phyloP scores from a whole-genome alignment of 2,329 filamentous ascomycete genomes.

The Fusarium sp. region DNA sequence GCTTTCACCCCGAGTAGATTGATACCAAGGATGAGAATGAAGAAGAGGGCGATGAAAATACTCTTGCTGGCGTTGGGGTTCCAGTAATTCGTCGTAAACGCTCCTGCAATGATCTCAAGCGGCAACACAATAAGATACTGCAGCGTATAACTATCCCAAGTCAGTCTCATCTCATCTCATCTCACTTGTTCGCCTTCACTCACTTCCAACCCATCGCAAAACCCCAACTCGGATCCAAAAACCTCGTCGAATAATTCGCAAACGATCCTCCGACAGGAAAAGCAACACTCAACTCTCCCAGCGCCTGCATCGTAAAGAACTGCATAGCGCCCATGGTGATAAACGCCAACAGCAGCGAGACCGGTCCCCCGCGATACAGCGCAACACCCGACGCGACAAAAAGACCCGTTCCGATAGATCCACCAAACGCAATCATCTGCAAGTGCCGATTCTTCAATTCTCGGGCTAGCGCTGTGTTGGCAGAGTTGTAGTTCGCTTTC shows the following conservation, averaged over 20 bases:
- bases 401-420: slow-evolving; percentile 85
- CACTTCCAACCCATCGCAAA: slow-evolving; percentile 96
- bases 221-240: slow-evolving; percentile 94
- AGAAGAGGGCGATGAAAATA: slow-evolving; percentile 85
- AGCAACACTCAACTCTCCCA: slow-evolving; percentile 89
- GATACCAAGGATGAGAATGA: slow-evolving; percentile 77
- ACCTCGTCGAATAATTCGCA: slow-evolving; percentile 88
- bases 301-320: slow-evolving; percentile 88
- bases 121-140: slow-evolving; percentile 88
- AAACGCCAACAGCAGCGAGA: slow-evolving; percentile 79
- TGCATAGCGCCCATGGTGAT: slow-evolving; percentile 83
- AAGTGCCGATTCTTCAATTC: slow-evolving; percentile 79
- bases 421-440: slow-evolving; percentile 65
- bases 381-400: slow-evolving; percentile 86
- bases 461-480: slow-evolving; percentile 76
- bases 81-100: slow-evolving; percentile 87
- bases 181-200: background rate
- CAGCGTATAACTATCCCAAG: slow-evolving; percentile 71
- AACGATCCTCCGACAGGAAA: slow-evolving; percentile 94
- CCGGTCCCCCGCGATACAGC: slow-evolving; percentile 76
- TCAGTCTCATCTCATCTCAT: background rate
- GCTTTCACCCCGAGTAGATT: slow-evolving; percentile 89
- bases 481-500: slow-evolving; percentile 74
- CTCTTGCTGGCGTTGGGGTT: slow-evolving; percentile 68
- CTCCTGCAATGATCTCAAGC: slow-evolving; percentile 85